These are phyloP conservation scores for Casuarina equisetifolia DNA, from an alignment of 306 rosid species.

Conservation along the genomic window DNA sequence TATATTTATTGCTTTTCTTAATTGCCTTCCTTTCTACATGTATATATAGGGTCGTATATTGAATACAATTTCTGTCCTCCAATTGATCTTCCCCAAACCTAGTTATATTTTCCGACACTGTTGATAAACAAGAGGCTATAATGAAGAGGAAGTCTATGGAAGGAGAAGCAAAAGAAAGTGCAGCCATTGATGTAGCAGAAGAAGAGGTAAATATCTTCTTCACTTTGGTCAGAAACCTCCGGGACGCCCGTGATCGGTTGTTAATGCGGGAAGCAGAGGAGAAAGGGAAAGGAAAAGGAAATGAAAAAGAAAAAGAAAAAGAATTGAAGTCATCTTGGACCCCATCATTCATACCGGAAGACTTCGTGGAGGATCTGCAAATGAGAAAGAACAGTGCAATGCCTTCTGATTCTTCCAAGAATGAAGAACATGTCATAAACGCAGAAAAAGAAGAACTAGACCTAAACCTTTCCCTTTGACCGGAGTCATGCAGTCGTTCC, in stretches of 20 bases:
- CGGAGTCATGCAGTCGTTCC: no score
- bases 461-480: conserved; percentile 1
- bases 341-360: conserved; percentile 5
- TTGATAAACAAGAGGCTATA: neutral
- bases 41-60: no score
- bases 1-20: no score
- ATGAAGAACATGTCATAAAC: neutral
- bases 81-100: no score
- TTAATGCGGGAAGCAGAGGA: neutral
- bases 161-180: neutral
- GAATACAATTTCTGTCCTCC: no score
- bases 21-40: no score
- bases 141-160: neutral
- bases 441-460: neutral
- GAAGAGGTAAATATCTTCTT: neutral
- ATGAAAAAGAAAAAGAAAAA: neutral
- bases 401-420: conserved; percentile 3
- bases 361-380: conserved; percentile 7
- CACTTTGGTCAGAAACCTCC: neutral
- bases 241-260: neutral
- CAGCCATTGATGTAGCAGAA: conserved; percentile 6
- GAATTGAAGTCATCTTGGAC: conserved; percentile 1
- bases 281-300: neutral
- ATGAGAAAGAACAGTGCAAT: neutral
- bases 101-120: no score